phyloP scores from a whole-genome alignment of 305 asterid genomes.

The Rubia tinctorum region DNA sequence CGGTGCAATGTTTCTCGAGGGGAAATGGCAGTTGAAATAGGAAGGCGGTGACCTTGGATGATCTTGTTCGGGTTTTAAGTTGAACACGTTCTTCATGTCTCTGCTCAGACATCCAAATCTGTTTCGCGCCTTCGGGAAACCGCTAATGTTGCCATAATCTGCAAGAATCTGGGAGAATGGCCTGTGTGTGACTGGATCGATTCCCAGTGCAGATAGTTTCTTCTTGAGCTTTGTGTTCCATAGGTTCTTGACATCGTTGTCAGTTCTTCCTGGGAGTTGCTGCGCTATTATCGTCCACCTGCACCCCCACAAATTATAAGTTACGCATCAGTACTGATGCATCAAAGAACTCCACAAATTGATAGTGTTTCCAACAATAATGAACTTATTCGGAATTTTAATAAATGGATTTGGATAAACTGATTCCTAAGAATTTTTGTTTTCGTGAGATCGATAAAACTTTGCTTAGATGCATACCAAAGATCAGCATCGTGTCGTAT shows the following conservation, averaged over 20 bases:
- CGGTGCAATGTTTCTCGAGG: constrained; percentile 2
- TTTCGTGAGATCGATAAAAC: background rate
- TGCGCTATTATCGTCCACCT: constrained; percentile 92
- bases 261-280: constrained; percentile 72
- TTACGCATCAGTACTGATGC: background rate
- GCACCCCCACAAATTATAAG: constrained; percentile 4
- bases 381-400: background rate
- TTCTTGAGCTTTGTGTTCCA: constrained; percentile 88
- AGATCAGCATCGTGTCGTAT: background rate
- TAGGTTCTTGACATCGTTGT: constrained; percentile 58
- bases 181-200: constrained; percentile 91
- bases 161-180: constrained; percentile 92
- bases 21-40: constrained; percentile 8
- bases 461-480: background rate
- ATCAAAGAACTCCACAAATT: background rate
- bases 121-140: constrained; percentile 49
- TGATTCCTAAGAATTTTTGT: background rate
- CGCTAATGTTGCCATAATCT: constrained; percentile 79
- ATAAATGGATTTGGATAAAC: background rate
- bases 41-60: constrained; percentile 16
- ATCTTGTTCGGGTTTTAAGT: constrained; percentile 26
- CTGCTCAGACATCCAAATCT: constrained; percentile 42
- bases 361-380: background rate
- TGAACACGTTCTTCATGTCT: constrained; percentile 39
- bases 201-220: constrained; percentile 86